These are phyloP conservation scores for Penicillium paxilli DNA, from an alignment of 495 filamentous ascomycete genomes.

Conservation along the genomic window DNA sequence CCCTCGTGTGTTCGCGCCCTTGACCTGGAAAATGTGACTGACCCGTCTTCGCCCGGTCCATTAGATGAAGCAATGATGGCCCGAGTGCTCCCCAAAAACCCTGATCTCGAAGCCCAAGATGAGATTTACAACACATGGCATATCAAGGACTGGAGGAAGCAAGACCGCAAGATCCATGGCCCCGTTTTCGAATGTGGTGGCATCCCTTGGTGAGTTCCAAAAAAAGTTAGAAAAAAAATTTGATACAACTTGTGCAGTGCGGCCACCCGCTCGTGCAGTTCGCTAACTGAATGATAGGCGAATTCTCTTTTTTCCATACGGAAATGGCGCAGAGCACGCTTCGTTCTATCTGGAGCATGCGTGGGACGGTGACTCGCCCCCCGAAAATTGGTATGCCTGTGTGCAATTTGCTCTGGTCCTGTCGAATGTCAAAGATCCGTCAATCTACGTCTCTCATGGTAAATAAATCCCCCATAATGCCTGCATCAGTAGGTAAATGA, in stretches of 20 bases:
- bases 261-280: neutral
- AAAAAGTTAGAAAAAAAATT: neutral
- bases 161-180: slow-evolving; percentile 78
- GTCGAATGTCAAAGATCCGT: slow-evolving; percentile 89
- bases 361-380: slow-evolving; percentile 65
- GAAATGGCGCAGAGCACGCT: slow-evolving; percentile 87
- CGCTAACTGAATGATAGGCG: slow-evolving; percentile 56
- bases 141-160: slow-evolving; percentile 74
- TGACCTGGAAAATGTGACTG: slow-evolving; percentile 10
- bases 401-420: slow-evolving; percentile 93
- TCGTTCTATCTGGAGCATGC: slow-evolving; percentile 98
- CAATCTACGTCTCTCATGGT: slow-evolving; percentile 69
- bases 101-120: slow-evolving; percentile 68
- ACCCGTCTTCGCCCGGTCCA: slow-evolving; percentile 5
- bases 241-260: neutral
- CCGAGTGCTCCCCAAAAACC: slow-evolving; percentile 67
- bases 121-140: slow-evolving; percentile 81
- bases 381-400: slow-evolving; percentile 93
- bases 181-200: slow-evolving; percentile 85
- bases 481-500: neutral
- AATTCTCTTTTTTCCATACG: slow-evolving; percentile 91
- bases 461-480: slow-evolving; percentile 14
- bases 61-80: slow-evolving; percentile 84
- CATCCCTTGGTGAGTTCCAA: slow-evolving; percentile 84
- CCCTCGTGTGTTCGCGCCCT: neutral